These are phyloP conservation scores for Colletotrichum tropicicola DNA, from an alignment of 2,329 filamentous ascomycete species.

Conservation along the genomic window DNA sequence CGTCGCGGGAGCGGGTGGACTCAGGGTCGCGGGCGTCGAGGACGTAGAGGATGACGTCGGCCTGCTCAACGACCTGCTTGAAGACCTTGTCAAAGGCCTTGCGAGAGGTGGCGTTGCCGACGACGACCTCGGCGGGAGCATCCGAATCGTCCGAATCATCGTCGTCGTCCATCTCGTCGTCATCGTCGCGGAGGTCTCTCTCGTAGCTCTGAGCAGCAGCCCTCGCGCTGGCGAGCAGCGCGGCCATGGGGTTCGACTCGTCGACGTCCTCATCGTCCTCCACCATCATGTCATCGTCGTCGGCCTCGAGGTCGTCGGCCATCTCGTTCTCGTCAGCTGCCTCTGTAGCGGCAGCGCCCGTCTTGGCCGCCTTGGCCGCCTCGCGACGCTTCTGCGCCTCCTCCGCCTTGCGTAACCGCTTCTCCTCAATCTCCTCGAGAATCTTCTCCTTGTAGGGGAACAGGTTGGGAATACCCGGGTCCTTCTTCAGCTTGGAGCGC, in stretches of 20 bases:
- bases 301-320: slow-evolving; percentile 54
- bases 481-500: slow-evolving; percentile 94
- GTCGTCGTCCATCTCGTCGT: slow-evolving; percentile 54
- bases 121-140: slow-evolving; percentile 59
- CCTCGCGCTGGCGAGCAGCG: slow-evolving; percentile 85
- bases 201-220: slow-evolving; percentile 82
- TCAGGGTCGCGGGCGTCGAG: slow-evolving; percentile 92
- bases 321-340: slow-evolving; percentile 55
- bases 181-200: slow-evolving; percentile 66
- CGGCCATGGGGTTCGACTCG: slow-evolving; percentile 87
- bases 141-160: slow-evolving; percentile 63
- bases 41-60: slow-evolving; percentile 92
- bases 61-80: slow-evolving; percentile 88
- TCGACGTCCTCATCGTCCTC: slow-evolving; percentile 68
- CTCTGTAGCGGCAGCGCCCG: slow-evolving; percentile 48
- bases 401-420: slow-evolving; percentile 81
- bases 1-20: slow-evolving; percentile 87
- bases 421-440: slow-evolving; percentile 93
- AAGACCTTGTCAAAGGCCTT: slow-evolving; percentile 96
- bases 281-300: slow-evolving; percentile 58
- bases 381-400: slow-evolving; percentile 77
- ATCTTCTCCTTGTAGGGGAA: slow-evolving; percentile 99
- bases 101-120: slow-evolving; percentile 71
- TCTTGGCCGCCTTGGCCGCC: slow-evolving; percentile 73
- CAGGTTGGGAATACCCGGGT: slow-evolving; percentile 95